Evolutionary conservation across 2,329 filamentous ascomycete genomes (phyloP), one percentile per base, ranked within the genome.

Genomic region (Leptodontidium sp.): DNA sequence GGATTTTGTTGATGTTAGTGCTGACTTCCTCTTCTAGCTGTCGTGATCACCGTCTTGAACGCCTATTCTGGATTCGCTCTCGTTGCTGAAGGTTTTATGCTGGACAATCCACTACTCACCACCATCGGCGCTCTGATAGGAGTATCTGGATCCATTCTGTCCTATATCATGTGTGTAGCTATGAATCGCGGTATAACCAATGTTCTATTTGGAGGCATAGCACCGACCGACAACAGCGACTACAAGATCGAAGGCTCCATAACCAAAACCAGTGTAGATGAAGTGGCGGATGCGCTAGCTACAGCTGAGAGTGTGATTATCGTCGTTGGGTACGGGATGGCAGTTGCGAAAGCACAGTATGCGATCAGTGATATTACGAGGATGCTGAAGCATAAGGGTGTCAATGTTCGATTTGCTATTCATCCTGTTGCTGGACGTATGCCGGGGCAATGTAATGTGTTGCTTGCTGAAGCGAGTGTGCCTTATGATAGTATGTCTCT

Each of bases 161-260:
- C 93, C 0, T 95, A 95, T 79, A 92, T 96, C 73, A 88, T 89
- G 86, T 97, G 94, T 73, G 90, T 94, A 4, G 93, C 93, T 21
- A 97, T 97, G 94, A 97, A 97, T 73, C 87, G 93, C 14, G 94
- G 91, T 0, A 84, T 97, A n/a, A 91, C 90, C 1, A 97, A 97
- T 72, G 94, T 97, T 0, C 83, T 97, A 0, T 97, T 97, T 72
- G 94, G 94, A 17, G 93, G 93, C 24, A 91, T 94, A 73, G 84
- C 91, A 0, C 84, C 90, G 0, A 86, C 90, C 0, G 82, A 86
- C 0, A 84, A 87, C 32, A 82, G 83, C 0, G 88, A 93, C 71
- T 90, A 88, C 76, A 92, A 94, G 80, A 91, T 95, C 11, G 91
- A 96, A 76, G 94, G 93, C 2, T 85, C 90, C 66, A 88, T 97